Percentiles rank a stretch among this genome's conserved stretches.
Evolutionary conservation across 108 stramenopile genomes (phyloP).

Genomic region (Nitzschia inconspicua): DNA sequence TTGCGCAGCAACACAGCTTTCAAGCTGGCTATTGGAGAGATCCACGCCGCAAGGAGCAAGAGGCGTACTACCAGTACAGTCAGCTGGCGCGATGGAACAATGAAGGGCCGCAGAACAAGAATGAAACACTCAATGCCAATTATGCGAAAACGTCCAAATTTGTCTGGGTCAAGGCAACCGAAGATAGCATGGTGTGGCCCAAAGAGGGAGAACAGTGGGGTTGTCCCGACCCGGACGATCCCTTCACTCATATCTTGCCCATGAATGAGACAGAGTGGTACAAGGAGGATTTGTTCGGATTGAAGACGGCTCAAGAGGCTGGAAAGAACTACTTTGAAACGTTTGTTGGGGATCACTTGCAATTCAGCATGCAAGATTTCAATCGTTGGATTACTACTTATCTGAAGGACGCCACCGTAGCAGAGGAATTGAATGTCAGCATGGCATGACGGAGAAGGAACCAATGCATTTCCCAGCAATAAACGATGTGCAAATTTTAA

Average conservation of each 20-base stretch:
- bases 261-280: conserved; percentile 72
- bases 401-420: not conserved
- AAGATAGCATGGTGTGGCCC: conserved; percentile 79
- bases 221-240: conserved; percentile 48
- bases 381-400: conserved; percentile 56
- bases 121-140: conserved; percentile 42
- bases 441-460: not conserved
- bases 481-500: not conserved
- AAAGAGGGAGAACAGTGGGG: conserved; percentile 77
- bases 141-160: conserved; percentile 50
- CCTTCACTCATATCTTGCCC: conserved; percentile 40
- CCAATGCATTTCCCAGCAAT: not conserved
- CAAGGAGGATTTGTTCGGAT: conserved; percentile 61
- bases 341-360: conserved; percentile 68
- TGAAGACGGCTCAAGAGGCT: conserved; percentile 51
- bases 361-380: conserved; percentile 50
- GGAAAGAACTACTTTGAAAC: conserved; percentile 58
- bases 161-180: conserved; percentile 59
- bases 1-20: conserved; percentile 57
- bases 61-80: conserved; percentile 43
- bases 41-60: conserved; percentile 24
- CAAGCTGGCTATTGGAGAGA: conserved; percentile 78
- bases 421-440: not conserved
- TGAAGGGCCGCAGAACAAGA: conserved; percentile 37
- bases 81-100: conserved; percentile 71